A percentile compares a stretch with the other conserved stretches of the same genome.
These are phyloP conservation scores for Leonotis leonurus DNA, from an alignment of 257 asterid species.

Conservation along the genomic window DNA sequence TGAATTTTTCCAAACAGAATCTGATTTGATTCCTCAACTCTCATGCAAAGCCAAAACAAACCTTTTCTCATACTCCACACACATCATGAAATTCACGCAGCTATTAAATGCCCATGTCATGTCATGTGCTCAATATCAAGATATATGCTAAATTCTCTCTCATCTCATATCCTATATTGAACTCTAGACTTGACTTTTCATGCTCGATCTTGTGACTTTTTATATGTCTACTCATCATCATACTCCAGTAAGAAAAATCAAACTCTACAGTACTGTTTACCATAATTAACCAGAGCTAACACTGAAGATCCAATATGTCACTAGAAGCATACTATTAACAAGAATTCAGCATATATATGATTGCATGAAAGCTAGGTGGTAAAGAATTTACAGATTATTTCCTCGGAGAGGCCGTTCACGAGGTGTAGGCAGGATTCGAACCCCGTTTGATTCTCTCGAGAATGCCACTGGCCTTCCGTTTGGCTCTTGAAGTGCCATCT, in stretches of 20 bases:
- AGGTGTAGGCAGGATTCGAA: constrained; percentile 45
- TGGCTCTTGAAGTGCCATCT: constrained; percentile 85
- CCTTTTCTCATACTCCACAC: constrained; percentile 8
- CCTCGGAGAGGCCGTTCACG: constrained; percentile 28
- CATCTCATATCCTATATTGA: no score
- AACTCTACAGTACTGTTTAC: constrained; percentile 28
- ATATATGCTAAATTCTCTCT: no score
- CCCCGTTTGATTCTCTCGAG: constrained; percentile 61
- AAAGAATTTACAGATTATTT: constrained; percentile 57
- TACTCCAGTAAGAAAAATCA: not conserved
- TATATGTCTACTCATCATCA: no score
- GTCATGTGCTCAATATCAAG: constrained; percentile 17
- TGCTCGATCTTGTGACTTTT: no score
- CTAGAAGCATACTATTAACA: constrained; percentile 22
- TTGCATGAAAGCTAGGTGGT: constrained; percentile 5
- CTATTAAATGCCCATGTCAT: constrained; percentile 7
- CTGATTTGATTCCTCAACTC: not conserved
- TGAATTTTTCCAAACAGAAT: not conserved
- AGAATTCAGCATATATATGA: constrained; percentile 3
- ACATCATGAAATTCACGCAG: constrained; percentile 1
- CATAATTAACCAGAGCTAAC: no score
- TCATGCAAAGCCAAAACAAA: constrained; percentile 12
- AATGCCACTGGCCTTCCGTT: constrained; percentile 70
- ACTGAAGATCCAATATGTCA: no score
- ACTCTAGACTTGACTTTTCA: no score